Conservation (phyloP, 768 basidiomycete species). For the Hysterangium stoloniferum region DNA sequence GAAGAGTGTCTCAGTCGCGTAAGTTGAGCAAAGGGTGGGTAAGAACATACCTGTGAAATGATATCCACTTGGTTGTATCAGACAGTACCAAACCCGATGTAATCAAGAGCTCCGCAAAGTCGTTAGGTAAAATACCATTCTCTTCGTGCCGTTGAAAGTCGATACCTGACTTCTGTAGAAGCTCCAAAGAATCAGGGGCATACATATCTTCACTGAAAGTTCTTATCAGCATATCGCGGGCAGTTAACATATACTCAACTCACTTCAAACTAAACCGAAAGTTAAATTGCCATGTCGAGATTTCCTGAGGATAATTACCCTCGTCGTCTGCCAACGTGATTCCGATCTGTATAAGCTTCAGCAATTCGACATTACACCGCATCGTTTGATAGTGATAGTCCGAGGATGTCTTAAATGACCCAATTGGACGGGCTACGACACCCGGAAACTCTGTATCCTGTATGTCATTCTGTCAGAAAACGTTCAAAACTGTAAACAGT, state of each 20-base stretch:
- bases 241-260: too few relatives aligned
- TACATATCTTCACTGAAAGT: constrained; percentile 96
- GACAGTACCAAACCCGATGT: constrained; percentile 89
- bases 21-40: background rate
- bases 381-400: constrained; percentile 99
- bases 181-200: constrained; percentile 93
- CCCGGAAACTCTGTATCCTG: constrained; percentile 99
- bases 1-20: background rate
- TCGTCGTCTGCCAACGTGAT: constrained; percentile 92
- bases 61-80: constrained; percentile 91
- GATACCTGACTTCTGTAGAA: constrained; percentile 90
- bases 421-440: constrained; percentile 95
- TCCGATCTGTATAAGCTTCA: constrained; percentile 97
- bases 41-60: constrained; percentile 83
- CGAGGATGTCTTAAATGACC: constrained; percentile 90
- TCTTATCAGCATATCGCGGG: too few relatives aligned
- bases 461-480: constrained; percentile 9
- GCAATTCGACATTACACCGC: constrained; percentile 97
- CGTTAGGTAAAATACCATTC: constrained; percentile 84
- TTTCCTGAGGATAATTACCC: constrained; percentile 83
- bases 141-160: constrained; percentile 93
- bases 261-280: constrained; percentile 88
- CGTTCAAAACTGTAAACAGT: constrained; percentile 16
- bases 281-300: constrained; percentile 99
- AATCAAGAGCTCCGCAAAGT: constrained; percentile 95